A percentile compares a stretch with the other conserved stretches of the same genome.
phyloP scores from a whole-genome alignment of 2,329 filamentous ascomycete species.

The Fusarium drepaniforme region DNA sequence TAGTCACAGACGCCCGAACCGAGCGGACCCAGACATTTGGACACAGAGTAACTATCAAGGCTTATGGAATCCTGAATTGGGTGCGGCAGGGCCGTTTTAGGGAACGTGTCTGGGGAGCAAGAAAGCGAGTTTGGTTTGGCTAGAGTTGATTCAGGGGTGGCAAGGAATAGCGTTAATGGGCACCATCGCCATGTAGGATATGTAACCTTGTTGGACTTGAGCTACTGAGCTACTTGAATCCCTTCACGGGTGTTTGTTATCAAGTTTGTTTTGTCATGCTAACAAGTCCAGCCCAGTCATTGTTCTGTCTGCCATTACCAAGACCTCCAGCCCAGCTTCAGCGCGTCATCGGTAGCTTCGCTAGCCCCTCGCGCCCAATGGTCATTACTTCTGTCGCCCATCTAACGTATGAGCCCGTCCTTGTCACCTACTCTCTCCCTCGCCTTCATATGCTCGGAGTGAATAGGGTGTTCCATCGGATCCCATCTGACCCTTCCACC shows the following conservation, averaged over 20 bases:
- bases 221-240: background rate
- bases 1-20: background rate
- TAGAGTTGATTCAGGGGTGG: no score
- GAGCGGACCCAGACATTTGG: background rate
- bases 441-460: constrained; percentile 1
- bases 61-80: background rate
- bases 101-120: background rate
- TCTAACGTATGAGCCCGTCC: background rate
- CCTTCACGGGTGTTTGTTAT: background rate
- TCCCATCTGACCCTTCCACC: background rate
- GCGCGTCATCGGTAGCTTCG: constrained; percentile 1
- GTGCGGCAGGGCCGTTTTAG: background rate
- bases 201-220: background rate
- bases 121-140: no score
- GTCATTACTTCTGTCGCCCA: background rate
- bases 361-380: constrained; percentile 3
- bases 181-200: background rate
- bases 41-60: background rate
- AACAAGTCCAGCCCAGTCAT: background rate
- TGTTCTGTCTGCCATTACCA: background rate
- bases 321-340: background rate
- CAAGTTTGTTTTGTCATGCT: background rate
- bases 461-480: constrained; percentile 4
- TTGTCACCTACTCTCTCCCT: background rate
- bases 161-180: background rate